Percentiles rank a stretch among this genome's conserved stretches.
phyloP scores from a whole-genome alignment of 2,329 filamentous ascomycete genomes.

The Aulographum hederae region DNA sequence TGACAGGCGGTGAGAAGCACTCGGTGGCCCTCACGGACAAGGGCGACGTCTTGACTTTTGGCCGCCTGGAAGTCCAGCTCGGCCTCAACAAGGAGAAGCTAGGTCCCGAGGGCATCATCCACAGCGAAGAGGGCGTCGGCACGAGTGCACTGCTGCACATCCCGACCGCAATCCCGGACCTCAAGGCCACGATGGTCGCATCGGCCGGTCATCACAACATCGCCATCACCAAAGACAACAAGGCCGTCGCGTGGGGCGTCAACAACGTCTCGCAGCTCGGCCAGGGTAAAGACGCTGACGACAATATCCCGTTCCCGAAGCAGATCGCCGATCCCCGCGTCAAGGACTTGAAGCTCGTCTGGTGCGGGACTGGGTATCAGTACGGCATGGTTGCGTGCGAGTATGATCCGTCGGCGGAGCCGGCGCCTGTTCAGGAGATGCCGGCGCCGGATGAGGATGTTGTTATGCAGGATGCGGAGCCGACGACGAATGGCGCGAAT shows the following conservation, averaged over 20 bases:
- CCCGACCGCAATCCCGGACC: conserved; percentile 42
- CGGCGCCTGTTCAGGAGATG: too few relatives aligned
- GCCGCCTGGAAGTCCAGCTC: conserved; percentile 40
- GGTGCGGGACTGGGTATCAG: conserved; percentile 76
- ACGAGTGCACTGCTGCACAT: conserved; percentile 54
- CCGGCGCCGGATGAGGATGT: too few relatives aligned
- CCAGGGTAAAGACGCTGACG: conserved; percentile 46
- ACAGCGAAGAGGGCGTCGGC: conserved; percentile 40
- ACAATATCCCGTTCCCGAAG: conserved; percentile 58
- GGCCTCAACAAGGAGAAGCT: conserved; percentile 17
- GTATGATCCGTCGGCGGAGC: too few relatives aligned
- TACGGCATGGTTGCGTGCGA: conserved; percentile 22
- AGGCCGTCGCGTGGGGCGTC: conserved; percentile 66
- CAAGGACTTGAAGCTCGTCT: conserved; percentile 53
- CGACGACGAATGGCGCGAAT: too few relatives aligned
- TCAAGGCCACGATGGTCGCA: conserved; percentile 38
- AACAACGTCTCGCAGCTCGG: conserved; percentile 64
- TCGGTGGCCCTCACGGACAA: conserved; percentile 38
- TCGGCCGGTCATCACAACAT: conserved; percentile 58
- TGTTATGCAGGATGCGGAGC: too few relatives aligned
- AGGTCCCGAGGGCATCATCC: conserved; percentile 22
- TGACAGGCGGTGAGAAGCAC: conserved; percentile 62
- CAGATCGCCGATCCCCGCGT: conserved; percentile 73
- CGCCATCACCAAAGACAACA: conserved; percentile 48
- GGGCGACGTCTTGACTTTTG: conserved; percentile 40